Conservation (phyloP, 2,329 filamentous ascomycete genomes). For the Trichoderma citrinoviride region DNA sequence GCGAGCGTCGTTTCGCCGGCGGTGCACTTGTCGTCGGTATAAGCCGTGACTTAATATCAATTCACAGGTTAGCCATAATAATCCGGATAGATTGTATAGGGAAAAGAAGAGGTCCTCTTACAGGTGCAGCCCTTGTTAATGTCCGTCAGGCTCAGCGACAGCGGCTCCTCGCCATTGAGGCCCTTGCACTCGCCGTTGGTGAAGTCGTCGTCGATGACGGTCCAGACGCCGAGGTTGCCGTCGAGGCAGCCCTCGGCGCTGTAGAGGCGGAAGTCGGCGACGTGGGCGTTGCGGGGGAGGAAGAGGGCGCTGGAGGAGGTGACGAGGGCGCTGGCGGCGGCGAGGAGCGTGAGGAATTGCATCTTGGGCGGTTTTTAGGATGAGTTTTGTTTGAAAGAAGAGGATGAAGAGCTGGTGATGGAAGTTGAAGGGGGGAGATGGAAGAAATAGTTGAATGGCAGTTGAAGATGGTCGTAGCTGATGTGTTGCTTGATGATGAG, state of each 20-base stretch:
- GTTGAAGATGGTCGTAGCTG: neutral
- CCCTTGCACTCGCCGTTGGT: conserved; percentile 24
- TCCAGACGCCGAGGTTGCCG: conserved; percentile 29
- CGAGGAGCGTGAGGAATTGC: conserved; percentile 23
- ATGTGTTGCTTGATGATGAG: neutral
- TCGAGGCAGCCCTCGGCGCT: conserved; percentile 24
- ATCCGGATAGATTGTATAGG: neutral
- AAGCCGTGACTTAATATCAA: conserved; percentile 23
- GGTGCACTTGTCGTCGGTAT: conserved; percentile 20
- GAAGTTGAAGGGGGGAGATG: neutral
- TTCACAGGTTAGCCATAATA: neutral
- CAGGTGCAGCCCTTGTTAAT: conserved; percentile 25
- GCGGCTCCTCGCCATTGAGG: conserved; percentile 21
- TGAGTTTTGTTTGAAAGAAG: neutral
- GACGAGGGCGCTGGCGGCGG: conserved; percentile 22
- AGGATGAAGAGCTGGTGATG: neutral
- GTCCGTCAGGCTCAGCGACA: conserved; percentile 23
- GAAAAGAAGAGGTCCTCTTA: conserved; percentile 11
- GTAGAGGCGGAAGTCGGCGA: conserved; percentile 30
- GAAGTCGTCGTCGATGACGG: conserved; percentile 29
- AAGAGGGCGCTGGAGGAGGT: conserved; percentile 22
- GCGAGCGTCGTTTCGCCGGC: neutral
- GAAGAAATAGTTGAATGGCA: neutral
- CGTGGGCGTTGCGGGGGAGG: conserved; percentile 26
- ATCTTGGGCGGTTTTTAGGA: conserved; percentile 17